phyloP scores from a whole-genome alignment of 2,329 filamentous ascomycete genomes.

The Thelonectria rubi region DNA sequence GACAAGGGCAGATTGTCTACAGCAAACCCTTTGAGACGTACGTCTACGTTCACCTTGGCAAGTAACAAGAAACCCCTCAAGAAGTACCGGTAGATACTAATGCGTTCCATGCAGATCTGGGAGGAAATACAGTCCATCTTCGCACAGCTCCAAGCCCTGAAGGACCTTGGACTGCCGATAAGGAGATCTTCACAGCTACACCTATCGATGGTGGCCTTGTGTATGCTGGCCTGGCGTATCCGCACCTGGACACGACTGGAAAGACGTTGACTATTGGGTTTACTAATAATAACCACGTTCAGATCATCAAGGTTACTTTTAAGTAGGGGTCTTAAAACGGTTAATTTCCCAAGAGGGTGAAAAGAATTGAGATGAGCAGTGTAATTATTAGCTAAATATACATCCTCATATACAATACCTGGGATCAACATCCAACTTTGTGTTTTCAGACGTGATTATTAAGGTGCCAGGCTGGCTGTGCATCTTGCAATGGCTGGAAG shows the following conservation, averaged over 20 bases:
- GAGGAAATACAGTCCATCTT: constrained; percentile 26
- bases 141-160: constrained; percentile 40
- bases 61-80: neutral
- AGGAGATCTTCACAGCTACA: constrained; percentile 46
- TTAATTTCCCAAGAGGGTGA: too few species aligned
- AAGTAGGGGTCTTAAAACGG: neutral
- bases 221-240: constrained; percentile 51
- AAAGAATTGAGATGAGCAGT: too few species aligned
- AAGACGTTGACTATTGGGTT: constrained; percentile 50
- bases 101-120: neutral
- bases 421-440: too few species aligned
- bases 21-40: constrained; percentile 48
- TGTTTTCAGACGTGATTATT: too few species aligned
- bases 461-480: too few species aligned
- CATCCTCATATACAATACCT: too few species aligned
- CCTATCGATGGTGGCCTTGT: constrained; percentile 45
- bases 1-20: constrained; percentile 51
- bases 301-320: constrained; percentile 48
- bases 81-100: neutral
- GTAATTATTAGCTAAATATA: too few species aligned
- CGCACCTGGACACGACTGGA: constrained; percentile 49
- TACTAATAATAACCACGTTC: constrained; percentile 52
- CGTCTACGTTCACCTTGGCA: constrained; percentile 47
- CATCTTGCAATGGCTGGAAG: too few species aligned
- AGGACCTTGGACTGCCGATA: constrained; percentile 50